Evolutionary conservation across 805 yeast genomes (phyloP).

Genomic region (Yamadazyma sp.): DNA sequence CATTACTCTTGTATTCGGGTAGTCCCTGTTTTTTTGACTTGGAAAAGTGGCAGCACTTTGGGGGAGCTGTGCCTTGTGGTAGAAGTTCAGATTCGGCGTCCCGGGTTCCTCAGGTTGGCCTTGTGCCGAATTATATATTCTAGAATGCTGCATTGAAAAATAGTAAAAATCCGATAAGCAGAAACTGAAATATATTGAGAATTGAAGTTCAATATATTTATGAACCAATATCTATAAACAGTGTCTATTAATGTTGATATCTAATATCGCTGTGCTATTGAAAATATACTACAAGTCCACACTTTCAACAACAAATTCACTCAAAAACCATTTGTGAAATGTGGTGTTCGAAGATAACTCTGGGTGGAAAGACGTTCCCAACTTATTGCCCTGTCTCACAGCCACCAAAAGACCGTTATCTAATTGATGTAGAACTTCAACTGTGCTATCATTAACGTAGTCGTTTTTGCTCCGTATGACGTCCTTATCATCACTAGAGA

Average conservation of each 20-base stretch:
- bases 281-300: neutral
- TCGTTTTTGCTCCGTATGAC: conserved; percentile 22
- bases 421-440: conserved; percentile 44
- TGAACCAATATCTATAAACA: too few relatives aligned
- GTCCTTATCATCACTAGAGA: conserved; percentile 4
- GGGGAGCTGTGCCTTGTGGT: neutral
- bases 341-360: conserved; percentile 60
- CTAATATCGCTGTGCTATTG: too few relatives aligned
- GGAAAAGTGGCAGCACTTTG: neutral
- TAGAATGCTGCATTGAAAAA: conserved; percentile 31
- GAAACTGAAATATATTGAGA: too few relatives aligned
- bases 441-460: conserved; percentile 27
- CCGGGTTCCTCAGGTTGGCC: conserved; percentile 3
- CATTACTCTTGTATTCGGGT: conserved; percentile 13
- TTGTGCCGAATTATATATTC: too few relatives aligned
- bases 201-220: too few relatives aligned
- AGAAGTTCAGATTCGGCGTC: neutral
- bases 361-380: conserved; percentile 83
- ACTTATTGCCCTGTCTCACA: conserved; percentile 61
- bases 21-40: neutral
- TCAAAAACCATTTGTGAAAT: conserved; percentile 71
- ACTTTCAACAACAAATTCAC: conserved; percentile 56
- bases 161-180: too few relatives aligned
- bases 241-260: too few relatives aligned
- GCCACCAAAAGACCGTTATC: conserved; percentile 55